Conservation (phyloP, 768 basidiomycete species). For the Trametes elegans region DNA sequence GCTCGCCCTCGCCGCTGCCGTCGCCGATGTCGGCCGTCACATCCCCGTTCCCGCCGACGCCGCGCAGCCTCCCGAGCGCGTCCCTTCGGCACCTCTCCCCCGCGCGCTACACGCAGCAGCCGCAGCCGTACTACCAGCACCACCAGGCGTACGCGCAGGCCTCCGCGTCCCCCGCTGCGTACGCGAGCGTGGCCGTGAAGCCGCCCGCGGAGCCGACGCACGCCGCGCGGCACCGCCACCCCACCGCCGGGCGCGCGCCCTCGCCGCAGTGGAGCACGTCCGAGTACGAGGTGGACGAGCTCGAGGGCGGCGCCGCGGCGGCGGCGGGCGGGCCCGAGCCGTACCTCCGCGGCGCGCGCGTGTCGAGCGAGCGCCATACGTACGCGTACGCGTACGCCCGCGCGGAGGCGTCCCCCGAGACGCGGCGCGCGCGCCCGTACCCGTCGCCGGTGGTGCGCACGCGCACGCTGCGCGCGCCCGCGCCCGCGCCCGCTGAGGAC, state of each 20-base stretch:
- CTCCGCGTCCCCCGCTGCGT: neutral
- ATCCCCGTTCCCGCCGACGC: constrained; percentile 17
- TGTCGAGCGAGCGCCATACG: constrained; percentile 5
- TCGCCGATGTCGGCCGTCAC: constrained; percentile 15
- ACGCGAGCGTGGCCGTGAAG: neutral
- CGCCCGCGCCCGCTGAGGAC: too few relatives aligned
- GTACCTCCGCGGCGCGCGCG: constrained; percentile 10
- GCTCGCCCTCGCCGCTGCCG: constrained; percentile 14
- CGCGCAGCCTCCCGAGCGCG: constrained; percentile 13
- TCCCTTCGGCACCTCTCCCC: neutral
- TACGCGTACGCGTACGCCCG: neutral
- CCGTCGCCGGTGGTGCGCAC: neutral
- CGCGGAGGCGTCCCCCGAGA: constrained; percentile 8
- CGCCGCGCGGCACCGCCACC: neutral
- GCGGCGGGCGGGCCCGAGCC: too few relatives aligned
- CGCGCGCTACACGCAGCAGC: constrained; percentile 1
- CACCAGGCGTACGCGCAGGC: constrained; percentile 4
- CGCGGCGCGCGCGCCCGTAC: constrained; percentile 6
- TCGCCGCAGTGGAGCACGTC: constrained; percentile 7
- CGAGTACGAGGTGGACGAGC: constrained; percentile 7
- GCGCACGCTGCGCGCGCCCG: neutral
- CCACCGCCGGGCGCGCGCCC: neutral
- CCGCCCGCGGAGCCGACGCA: neutral
- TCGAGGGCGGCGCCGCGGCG: constrained; percentile 1
- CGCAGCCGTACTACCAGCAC: constrained; percentile 6